Conservation (phyloP, 305 asterid species). For the Ilex paraguariensis region DNA sequence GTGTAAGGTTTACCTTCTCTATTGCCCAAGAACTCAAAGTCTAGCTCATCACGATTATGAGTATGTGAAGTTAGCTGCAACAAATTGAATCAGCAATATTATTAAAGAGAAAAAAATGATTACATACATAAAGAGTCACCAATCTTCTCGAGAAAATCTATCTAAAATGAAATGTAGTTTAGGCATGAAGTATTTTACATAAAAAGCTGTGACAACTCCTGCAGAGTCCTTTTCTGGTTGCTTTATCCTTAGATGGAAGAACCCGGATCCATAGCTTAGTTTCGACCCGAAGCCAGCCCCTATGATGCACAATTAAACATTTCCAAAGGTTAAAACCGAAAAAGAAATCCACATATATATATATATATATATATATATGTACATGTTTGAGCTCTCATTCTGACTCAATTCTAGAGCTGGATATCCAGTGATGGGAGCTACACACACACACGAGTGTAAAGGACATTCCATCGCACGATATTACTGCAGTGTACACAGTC, state of each 20-base stretch:
- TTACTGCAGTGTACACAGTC: no score
- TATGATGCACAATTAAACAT: conserved; percentile 3
- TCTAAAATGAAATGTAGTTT: no score
- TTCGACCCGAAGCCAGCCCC: conserved; percentile 41
- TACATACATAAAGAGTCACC: not conserved
- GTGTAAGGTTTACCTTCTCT: conserved; percentile 8
- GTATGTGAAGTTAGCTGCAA: conserved; percentile 26
- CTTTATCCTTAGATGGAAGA: conserved; percentile 21
- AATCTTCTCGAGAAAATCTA: not conserved
- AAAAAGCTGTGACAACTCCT: conserved; percentile 31
- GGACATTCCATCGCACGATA: no score
- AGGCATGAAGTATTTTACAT: conserved; percentile 9
- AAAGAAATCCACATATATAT: not conserved
- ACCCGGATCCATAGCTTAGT: conserved; percentile 19
- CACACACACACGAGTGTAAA: no score
- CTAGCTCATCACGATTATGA: conserved; percentile 26
- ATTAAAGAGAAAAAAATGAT: not conserved
- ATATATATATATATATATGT: not conserved
- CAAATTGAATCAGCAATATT: not conserved
- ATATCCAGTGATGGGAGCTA: no score
- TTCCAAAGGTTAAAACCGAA: not conserved
- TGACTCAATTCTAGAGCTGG: no score
- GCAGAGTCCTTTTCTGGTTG: conserved; percentile 13
- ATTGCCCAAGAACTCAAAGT: conserved; percentile 34
- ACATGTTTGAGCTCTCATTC: no score